These are phyloP conservation scores for Aureobasidium mangrovei DNA, from an alignment of 2,329 filamentous ascomycete genomes.

Conservation along the genomic window DNA sequence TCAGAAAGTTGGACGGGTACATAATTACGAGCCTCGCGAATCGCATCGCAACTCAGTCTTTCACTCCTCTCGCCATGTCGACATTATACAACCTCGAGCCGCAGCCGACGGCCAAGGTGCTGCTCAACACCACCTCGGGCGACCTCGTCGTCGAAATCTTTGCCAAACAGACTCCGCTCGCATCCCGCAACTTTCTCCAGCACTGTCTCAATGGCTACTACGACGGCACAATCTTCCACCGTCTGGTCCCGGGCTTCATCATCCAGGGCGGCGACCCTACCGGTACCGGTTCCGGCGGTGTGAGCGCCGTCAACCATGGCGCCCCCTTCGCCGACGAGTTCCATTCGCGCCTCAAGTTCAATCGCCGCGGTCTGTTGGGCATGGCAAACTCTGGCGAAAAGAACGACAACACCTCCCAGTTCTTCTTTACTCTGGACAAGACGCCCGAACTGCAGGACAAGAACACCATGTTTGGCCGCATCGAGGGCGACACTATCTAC, in stretches of 20 bases:
- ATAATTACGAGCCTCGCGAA: too few species aligned
- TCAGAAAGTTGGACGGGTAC: too few species aligned
- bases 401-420: constrained; percentile 86
- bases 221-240: constrained; percentile 86
- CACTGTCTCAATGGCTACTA: constrained; percentile 94
- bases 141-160: constrained; percentile 89
- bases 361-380: constrained; percentile 78
- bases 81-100: constrained; percentile 90
- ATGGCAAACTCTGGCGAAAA: constrained; percentile 82
- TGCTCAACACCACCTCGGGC: constrained; percentile 82
- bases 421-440: constrained; percentile 82
- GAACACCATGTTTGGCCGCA: constrained; percentile 87
- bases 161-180: constrained; percentile 84
- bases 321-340: constrained; percentile 81
- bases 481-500: constrained; percentile 92
- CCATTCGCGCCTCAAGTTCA: constrained; percentile 87
- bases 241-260: constrained; percentile 83
- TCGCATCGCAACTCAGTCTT: constrained; percentile 11
- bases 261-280: constrained; percentile 92
- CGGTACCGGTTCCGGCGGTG: constrained; percentile 82
- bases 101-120: constrained; percentile 82
- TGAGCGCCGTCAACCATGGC: constrained; percentile 83
- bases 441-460: constrained; percentile 79
- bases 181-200: constrained; percentile 92
- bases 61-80: constrained; percentile 55